phyloP scores from a whole-genome alignment of 345 rosid genomes.

The Euphorbia lathyris region DNA sequence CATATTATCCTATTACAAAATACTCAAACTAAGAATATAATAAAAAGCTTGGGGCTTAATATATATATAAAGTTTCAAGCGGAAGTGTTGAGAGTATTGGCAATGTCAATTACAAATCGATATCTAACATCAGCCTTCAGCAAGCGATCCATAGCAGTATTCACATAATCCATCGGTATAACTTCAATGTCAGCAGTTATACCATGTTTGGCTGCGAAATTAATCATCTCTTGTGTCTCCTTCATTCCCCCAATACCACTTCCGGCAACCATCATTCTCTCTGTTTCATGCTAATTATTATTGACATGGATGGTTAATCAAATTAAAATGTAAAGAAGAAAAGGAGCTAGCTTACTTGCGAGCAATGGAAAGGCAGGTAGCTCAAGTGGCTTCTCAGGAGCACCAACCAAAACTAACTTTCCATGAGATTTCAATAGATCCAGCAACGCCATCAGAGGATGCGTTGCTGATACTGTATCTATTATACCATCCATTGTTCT shows the following conservation, averaged over 20 bases:
- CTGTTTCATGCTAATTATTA: no score
- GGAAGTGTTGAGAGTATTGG: slow-evolving; percentile 2
- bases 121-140: slow-evolving; percentile 19
- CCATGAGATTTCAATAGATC: slow-evolving; percentile 24
- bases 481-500: slow-evolving; percentile 34
- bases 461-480: slow-evolving; percentile 23
- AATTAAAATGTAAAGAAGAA: neutral
- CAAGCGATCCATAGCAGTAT: slow-evolving; percentile 22
- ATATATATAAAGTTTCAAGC: no score
- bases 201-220: slow-evolving; percentile 10
- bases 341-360: neutral
- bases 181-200: slow-evolving; percentile 13
- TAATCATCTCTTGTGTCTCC: slow-evolving; percentile 34
- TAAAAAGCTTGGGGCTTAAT: no score
- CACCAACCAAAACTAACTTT: neutral
- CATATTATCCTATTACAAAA: no score
- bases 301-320: no score
- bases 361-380: slow-evolving; percentile 6
- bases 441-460: slow-evolving; percentile 19
- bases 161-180: slow-evolving; percentile 14
- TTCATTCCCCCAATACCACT: slow-evolving; percentile 25
- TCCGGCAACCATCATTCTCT: slow-evolving; percentile 23
- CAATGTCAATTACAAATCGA: slow-evolving; percentile 26
- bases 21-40: no score
- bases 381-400: neutral